A percentile compares a stretch with the other conserved stretches of the same genome.
Conservation (phyloP, 129 eudicot genomes). For the Centaurea solstitialis region DNA sequence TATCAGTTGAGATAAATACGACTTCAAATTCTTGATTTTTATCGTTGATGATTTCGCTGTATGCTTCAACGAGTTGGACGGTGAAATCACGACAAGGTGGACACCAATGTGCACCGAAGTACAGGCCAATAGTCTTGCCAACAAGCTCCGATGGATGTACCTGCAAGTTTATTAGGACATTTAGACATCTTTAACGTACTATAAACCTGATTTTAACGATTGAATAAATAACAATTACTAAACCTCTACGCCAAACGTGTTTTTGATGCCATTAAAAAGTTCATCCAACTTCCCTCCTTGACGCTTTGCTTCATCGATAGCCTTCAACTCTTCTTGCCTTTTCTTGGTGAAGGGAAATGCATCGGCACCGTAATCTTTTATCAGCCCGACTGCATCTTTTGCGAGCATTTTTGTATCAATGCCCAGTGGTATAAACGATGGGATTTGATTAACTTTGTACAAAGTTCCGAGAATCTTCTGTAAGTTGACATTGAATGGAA, state of each 20-base stretch:
- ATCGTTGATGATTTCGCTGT: constrained; percentile 32
- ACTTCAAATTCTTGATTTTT: constrained; percentile 42
- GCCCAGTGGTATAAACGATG: constrained; percentile 38
- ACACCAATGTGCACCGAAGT: constrained; percentile 59
- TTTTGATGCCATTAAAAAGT: constrained; percentile 30
- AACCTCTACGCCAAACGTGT: constrained; percentile 46
- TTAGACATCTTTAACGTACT: not conserved
- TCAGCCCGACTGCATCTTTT: constrained; percentile 44
- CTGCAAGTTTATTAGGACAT: constrained; percentile 15
- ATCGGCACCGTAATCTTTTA: constrained; percentile 51
- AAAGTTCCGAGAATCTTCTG: constrained; percentile 30
- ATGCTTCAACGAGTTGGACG: constrained; percentile 40
- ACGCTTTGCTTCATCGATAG: constrained; percentile 48
- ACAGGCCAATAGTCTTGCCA: constrained; percentile 54
- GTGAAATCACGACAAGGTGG: constrained; percentile 56
- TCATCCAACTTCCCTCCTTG: constrained; percentile 42
- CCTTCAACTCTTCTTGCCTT: constrained; percentile 47
- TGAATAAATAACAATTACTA: constrained; percentile 11
- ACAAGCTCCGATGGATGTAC: constrained; percentile 37
- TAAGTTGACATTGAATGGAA: constrained; percentile 35
- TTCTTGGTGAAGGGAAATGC: constrained; percentile 51
- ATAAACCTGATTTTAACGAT: not conserved
- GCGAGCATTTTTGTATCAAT: constrained; percentile 21
- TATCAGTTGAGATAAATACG: constrained; percentile 47
- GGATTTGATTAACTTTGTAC: constrained; percentile 43